A percentile compares a stretch with the other conserved stretches of the same genome.
phyloP scores from a whole-genome alignment of 495 filamentous ascomycete species.

The Xylaria curta region DNA sequence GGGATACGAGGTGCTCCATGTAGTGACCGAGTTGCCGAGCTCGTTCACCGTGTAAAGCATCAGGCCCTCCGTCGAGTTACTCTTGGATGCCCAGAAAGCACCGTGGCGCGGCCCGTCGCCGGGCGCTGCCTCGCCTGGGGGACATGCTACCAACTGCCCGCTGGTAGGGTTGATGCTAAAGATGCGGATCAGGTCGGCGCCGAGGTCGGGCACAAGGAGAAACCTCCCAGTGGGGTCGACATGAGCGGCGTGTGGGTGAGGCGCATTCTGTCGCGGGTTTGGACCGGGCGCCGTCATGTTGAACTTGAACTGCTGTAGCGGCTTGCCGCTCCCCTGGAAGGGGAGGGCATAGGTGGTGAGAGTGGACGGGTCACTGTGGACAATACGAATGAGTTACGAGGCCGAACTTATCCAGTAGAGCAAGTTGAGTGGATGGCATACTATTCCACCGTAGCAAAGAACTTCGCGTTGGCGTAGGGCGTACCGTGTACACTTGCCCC shows the following conservation, averaged over 20 bases:
- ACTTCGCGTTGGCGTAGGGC: slow-evolving; percentile 49
- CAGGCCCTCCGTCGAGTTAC: slow-evolving; percentile 37
- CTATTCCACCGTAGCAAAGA: slow-evolving; percentile 57
- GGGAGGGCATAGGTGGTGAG: slow-evolving; percentile 50
- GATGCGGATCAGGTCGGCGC: slow-evolving; percentile 71
- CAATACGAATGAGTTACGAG: slow-evolving; percentile 26
- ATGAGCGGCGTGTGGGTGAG: slow-evolving; percentile 72
- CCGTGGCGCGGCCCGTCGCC: slow-evolving; percentile 56
- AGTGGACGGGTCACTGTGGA: slow-evolving; percentile 48
- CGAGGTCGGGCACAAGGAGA: slow-evolving; percentile 72
- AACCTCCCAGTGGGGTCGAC: slow-evolving; percentile 72
- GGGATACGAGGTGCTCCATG: slow-evolving; percentile 49
- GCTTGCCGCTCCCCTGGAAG: slow-evolving; percentile 31
- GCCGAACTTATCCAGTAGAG: not conserved
- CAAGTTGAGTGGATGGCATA: slow-evolving; percentile 34
- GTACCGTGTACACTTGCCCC: slow-evolving; percentile 51
- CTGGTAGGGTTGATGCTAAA: slow-evolving; percentile 58
- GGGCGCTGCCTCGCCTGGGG: slow-evolving; percentile 40
- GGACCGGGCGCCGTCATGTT: slow-evolving; percentile 58
- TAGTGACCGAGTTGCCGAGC: slow-evolving; percentile 54
- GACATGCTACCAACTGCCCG: slow-evolving; percentile 46
- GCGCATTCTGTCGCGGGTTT: slow-evolving; percentile 65
- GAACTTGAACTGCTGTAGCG: slow-evolving; percentile 60
- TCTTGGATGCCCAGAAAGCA: slow-evolving; percentile 46
- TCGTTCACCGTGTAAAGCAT: slow-evolving; percentile 55